A percentile compares a stretch with the other conserved stretches of the same genome.
These are phyloP conservation scores for Claviceps pazoutovae DNA, from an alignment of 2,329 filamentous ascomycete species.

Conservation along the genomic window DNA sequence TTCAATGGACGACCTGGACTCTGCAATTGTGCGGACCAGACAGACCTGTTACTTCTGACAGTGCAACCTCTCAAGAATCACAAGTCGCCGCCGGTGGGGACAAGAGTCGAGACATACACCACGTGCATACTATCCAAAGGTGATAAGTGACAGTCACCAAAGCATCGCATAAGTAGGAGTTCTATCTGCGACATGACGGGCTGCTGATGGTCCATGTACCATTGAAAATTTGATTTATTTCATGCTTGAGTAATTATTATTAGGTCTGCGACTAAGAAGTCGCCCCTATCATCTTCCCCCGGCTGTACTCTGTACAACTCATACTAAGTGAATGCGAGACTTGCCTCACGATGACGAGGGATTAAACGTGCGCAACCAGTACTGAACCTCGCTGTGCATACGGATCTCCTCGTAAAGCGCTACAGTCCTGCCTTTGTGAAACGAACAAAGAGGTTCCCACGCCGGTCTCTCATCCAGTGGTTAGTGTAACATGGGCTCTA, in stretches of 20 bases:
- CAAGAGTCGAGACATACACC: background rate
- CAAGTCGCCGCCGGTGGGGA: background rate
- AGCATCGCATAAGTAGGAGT: background rate
- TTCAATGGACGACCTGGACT: too few relatives aligned
- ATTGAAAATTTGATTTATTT: background rate
- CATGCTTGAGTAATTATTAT: background rate
- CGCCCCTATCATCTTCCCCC: background rate
- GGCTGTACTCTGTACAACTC: slow-evolving; percentile 1
- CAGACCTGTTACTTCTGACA: background rate
- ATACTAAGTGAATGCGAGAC: background rate
- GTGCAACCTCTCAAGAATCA: background rate
- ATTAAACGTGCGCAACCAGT: background rate
- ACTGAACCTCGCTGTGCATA: background rate
- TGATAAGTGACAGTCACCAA: background rate
- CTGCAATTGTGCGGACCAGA: background rate
- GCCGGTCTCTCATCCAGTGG: background rate
- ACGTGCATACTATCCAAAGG: background rate
- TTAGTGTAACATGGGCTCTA: background rate
- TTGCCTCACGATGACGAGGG: background rate
- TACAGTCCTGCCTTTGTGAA: background rate
- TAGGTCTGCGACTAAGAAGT: background rate
- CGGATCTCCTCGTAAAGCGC: background rate
- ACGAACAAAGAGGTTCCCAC: background rate
- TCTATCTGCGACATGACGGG: background rate
- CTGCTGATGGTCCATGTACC: background rate